Conservation (phyloP, 2,329 filamentous ascomycete species). For the Venturia oleaginea region DNA sequence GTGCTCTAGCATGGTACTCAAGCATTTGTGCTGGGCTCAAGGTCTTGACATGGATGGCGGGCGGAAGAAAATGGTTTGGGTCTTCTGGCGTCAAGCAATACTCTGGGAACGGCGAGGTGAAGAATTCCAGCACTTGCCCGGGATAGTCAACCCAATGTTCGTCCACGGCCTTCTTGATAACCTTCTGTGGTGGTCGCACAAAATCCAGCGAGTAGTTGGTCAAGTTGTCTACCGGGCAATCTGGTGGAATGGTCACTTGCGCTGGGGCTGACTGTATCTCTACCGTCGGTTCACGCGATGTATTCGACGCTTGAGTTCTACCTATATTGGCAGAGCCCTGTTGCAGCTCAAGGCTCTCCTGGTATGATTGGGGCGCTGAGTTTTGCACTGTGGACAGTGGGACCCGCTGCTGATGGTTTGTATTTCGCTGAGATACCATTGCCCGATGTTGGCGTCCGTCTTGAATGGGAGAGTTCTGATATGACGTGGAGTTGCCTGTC, state of each 20-base stretch:
- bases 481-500: too few relatives aligned
- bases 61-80: neutral
- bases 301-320: neutral
- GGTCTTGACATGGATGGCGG: neutral
- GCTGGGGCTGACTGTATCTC: neutral
- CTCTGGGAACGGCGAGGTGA: constrained; percentile 5
- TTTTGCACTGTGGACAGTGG: neutral
- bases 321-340: neutral
- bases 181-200: neutral
- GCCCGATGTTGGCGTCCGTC: neutral
- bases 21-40: neutral
- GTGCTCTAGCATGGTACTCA: neutral
- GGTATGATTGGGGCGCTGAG: neutral
- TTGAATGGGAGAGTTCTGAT: too few relatives aligned
- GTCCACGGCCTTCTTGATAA: neutral
- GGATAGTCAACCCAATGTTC: neutral
- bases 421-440: neutral
- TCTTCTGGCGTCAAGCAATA: neutral
- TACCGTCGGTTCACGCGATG: neutral
- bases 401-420: neutral
- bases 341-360: neutral
- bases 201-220: neutral
- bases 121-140: neutral
- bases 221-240: neutral
- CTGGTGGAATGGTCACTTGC: neutral